Evolutionary conservation across 2,329 filamentous ascomycete species (phyloP).

Genomic region (Colletotrichum sp.): DNA sequence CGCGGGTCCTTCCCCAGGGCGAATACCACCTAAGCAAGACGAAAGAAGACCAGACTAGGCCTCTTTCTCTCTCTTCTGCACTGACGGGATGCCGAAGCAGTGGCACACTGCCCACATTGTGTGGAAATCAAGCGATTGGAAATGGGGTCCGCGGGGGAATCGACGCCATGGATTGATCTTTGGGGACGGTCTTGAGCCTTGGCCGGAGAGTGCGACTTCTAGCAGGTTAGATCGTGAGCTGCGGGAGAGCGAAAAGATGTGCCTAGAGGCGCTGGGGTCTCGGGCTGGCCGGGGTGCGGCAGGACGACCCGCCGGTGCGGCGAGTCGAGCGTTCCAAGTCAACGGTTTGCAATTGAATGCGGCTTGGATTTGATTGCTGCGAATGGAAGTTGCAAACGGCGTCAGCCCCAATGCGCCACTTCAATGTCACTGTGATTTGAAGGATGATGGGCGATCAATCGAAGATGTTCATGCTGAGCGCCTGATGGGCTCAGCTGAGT

Average conservation of each 20-base stretch:
- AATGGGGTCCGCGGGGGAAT: not conserved
- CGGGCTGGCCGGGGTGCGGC: slow-evolving; percentile 10
- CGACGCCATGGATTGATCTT: not conserved
- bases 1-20: not conserved
- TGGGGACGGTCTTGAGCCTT: not conserved
- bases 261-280: not conserved
- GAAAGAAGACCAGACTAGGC: not conserved
- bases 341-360: slow-evolving; percentile 2
- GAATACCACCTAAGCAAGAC: not conserved
- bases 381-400: not conserved
- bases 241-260: not conserved
- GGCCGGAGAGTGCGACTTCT: not conserved
- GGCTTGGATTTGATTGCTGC: not conserved
- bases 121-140: not conserved
- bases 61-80: not conserved
- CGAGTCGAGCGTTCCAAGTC: not conserved
- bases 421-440: not conserved
- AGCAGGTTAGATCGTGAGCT: not conserved
- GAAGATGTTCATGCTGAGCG: not conserved
- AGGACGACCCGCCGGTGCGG: not conserved
- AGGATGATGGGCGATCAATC: not conserved
- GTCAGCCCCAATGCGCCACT: not conserved
- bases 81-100: not conserved
- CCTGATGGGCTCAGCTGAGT: not conserved
- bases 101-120: not conserved